A percentile compares a stretch with the other conserved stretches of the same genome.
Evolutionary conservation across 148 eudicot genomes (phyloP).

Genomic region (Rhododendron henanense): DNA sequence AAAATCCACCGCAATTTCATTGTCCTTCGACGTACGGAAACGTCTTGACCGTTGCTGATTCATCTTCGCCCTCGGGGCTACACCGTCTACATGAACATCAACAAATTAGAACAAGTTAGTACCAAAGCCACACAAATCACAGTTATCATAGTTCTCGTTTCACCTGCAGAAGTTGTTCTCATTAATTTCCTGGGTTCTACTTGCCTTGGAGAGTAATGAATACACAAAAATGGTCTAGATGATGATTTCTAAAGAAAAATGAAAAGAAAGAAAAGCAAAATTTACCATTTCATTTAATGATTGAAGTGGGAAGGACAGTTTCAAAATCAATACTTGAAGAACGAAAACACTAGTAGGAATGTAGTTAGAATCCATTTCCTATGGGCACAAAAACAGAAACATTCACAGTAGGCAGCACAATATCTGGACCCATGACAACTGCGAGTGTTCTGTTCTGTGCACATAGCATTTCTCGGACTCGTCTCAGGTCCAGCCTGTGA

Average conservation of each 20-base stretch:
- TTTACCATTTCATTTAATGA: background rate
- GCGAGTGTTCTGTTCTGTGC: background rate
- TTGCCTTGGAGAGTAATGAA: background rate
- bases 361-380: background rate
- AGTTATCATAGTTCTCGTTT: background rate
- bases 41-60: constrained; percentile 19
- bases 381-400: background rate
- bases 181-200: background rate
- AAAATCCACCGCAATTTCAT: constrained; percentile 26
- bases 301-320: background rate
- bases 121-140: background rate
- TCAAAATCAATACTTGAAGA: background rate
- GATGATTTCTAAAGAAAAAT: background rate
- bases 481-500: background rate
- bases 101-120: background rate
- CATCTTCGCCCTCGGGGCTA: constrained; percentile 21
- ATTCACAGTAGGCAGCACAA: background rate
- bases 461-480: background rate
- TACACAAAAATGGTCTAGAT: background rate
- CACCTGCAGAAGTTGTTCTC: background rate
- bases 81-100: constrained; percentile 11
- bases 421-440: background rate
- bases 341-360: background rate
- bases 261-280: background rate
- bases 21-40: constrained; percentile 14